Conservation (phyloP, 768 basidiomycete genomes). For the Pleurotus pulmonarius region DNA sequence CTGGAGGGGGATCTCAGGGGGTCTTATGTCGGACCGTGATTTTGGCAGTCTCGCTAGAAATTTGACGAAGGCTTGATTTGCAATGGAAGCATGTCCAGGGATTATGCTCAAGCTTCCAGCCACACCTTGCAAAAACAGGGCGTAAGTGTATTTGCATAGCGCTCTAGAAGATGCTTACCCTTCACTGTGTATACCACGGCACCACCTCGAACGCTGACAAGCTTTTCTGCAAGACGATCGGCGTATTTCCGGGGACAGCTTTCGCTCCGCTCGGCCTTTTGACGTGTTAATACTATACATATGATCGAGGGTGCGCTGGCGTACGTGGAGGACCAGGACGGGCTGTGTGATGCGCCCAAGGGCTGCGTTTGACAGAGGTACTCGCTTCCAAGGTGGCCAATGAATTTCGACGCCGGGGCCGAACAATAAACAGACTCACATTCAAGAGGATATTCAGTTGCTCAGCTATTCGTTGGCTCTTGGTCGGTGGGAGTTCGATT, state of each 20-base stretch:
- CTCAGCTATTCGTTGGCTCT: constrained; percentile 48
- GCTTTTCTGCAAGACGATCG: constrained; percentile 44
- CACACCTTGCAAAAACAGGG: constrained; percentile 36
- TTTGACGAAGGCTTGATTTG: constrained; percentile 59
- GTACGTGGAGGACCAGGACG: constrained; percentile 66
- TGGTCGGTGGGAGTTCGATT: constrained; percentile 47
- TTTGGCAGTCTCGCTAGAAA: constrained; percentile 57
- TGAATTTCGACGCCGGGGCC: not conserved
- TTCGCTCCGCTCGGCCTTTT: constrained; percentile 58
- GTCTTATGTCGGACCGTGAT: constrained; percentile 42
- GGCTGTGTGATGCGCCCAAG: constrained; percentile 54
- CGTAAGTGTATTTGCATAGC: too few relatives aligned
- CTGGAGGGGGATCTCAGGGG: constrained; percentile 26
- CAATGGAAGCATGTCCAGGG: constrained; percentile 53
- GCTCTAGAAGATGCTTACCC: constrained; percentile 33
- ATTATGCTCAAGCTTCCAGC: constrained; percentile 52
- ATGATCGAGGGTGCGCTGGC: constrained; percentile 10
- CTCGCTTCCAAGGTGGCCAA: constrained; percentile 39
- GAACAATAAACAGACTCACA: constrained; percentile 31
- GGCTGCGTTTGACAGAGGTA: constrained; percentile 42
- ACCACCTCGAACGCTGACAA: constrained; percentile 46
- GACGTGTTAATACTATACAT: constrained; percentile 7
- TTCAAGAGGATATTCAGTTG: constrained; percentile 56
- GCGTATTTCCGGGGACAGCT: constrained; percentile 54
- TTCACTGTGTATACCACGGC: constrained; percentile 56